phyloP scores from a whole-genome alignment of 2,329 filamentous ascomycete genomes.

The Xylaria sp. region DNA sequence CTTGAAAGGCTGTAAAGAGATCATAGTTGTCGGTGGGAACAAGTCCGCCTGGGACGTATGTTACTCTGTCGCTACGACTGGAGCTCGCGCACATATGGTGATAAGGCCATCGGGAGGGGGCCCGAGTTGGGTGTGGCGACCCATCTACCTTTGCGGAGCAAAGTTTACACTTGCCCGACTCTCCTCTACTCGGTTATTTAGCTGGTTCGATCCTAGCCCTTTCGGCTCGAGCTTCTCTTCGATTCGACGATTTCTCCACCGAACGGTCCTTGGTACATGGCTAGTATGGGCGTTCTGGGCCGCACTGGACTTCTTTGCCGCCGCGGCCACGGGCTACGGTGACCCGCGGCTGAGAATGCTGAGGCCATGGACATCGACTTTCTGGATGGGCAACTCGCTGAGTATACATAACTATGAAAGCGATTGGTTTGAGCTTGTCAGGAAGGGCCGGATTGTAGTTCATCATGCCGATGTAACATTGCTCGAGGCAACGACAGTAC shows the following conservation, averaged over 20 bases:
- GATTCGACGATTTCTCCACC: conserved; percentile 18
- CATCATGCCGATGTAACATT: conserved; percentile 27
- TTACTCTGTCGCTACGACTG: conserved; percentile 26
- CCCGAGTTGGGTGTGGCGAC: conserved; percentile 34
- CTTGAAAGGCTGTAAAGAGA: conserved; percentile 15
- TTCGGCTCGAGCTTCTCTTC: conserved; percentile 21
- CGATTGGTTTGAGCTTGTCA: conserved; percentile 32
- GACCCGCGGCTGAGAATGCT: conserved; percentile 23
- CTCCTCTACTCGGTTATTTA: conserved; percentile 25
- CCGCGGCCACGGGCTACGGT: conserved; percentile 18
- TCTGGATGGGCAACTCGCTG: conserved; percentile 37
- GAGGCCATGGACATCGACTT: conserved; percentile 30
- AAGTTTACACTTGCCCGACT: conserved; percentile 26
- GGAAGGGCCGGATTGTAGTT: conserved; percentile 21
- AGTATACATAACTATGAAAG: conserved; percentile 35
- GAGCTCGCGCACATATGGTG: conserved; percentile 25
- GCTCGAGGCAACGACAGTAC: conserved; percentile 6
- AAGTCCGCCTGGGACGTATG: conserved; percentile 37
- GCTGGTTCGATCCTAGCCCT: conserved; percentile 32
- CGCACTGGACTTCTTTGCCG: conserved; percentile 19
- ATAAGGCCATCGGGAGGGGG: conserved; percentile 30
- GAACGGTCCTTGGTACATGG: conserved; percentile 22
- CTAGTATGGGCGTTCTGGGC: conserved; percentile 21
- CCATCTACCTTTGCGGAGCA: conserved; percentile 8
- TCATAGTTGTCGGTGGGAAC: conserved; percentile 30